A percentile compares a stretch with the other conserved stretches of the same genome.
phyloP scores from a whole-genome alignment of 768 basidiomycete genomes.

The Termitomyces sp. region DNA sequence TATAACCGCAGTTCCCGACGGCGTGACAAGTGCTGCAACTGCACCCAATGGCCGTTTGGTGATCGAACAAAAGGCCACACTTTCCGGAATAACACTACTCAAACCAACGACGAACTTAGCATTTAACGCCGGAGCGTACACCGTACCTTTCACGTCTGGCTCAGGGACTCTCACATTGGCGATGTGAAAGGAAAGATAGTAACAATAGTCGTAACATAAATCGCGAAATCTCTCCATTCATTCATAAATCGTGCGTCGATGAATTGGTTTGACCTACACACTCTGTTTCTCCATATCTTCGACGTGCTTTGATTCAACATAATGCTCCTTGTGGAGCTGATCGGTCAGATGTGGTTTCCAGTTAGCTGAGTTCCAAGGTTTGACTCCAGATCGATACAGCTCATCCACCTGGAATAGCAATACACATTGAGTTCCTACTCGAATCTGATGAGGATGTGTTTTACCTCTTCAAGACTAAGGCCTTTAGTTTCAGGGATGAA shows the following conservation, averaged over 20 bases:
- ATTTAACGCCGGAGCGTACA: conserved; percentile 41
- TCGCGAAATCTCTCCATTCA: conserved; percentile 2
- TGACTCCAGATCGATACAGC: conserved; percentile 60
- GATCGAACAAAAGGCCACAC: conserved; percentile 34
- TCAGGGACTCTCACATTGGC: conserved; percentile 28
- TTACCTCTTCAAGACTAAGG: conserved; percentile 65
- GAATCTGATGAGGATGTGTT: conserved; percentile 4
- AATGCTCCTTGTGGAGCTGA: conserved; percentile 28
- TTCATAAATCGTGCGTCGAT: background rate
- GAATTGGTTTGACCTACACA: background rate
- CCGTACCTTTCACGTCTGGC: conserved; percentile 36
- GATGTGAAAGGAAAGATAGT: conserved; percentile 4
- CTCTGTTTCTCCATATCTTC: conserved; percentile 14
- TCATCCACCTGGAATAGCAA: conserved; percentile 52
- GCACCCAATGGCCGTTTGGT: conserved; percentile 42
- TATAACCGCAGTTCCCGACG: conserved; percentile 32
- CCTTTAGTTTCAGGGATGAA: conserved; percentile 82
- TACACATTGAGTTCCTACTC: background rate
- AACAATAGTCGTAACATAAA: background rate
- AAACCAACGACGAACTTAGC: conserved; percentile 30
- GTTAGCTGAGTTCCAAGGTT: conserved; percentile 56
- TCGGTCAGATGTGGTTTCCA: conserved; percentile 54
- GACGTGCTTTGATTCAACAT: conserved; percentile 1
- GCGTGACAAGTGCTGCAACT: conserved; percentile 32
- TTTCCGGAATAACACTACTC: conserved; percentile 32